Percentiles rank a stretch among this genome's conserved stretches.
These are phyloP conservation scores for Pichia nakasei DNA, from an alignment of 805 yeast species.

Conservation along the genomic window DNA sequence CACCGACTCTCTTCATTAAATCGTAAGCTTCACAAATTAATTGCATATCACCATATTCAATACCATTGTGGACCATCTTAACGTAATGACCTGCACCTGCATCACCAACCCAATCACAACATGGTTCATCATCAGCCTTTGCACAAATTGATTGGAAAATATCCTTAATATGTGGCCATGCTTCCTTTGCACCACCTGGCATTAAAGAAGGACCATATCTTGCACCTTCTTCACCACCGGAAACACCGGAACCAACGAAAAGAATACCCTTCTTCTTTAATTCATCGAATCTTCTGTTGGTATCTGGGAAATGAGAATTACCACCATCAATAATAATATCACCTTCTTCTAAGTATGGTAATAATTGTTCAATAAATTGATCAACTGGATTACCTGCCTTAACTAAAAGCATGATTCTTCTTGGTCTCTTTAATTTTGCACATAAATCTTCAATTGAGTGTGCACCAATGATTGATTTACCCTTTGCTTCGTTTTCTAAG, in stretches of 20 bases:
- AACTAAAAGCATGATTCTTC: conserved; percentile 88
- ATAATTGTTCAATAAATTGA: conserved; percentile 74
- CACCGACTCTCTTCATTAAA: conserved; percentile 88
- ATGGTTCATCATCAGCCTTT: conserved; percentile 96
- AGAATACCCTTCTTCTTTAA: conserved; percentile 78
- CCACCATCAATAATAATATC: conserved; percentile 99
- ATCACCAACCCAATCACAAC: conserved; percentile 99
- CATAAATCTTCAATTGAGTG: conserved; percentile 82
- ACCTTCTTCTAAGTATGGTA: conserved; percentile 89
- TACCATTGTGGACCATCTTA: conserved; percentile 99
- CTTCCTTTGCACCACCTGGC: conserved; percentile 98
- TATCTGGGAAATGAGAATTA: conserved; percentile 98
- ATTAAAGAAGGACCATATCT: conserved; percentile 97
- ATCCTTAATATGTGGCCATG: conserved; percentile 97
- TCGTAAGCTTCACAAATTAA: conserved; percentile 97
- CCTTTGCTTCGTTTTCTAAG: conserved; percentile 92
- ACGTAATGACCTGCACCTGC: conserved; percentile 99
- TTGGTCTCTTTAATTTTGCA: conserved; percentile 89
- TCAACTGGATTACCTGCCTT: conserved; percentile 97
- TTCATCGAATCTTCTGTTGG: conserved; percentile 93
- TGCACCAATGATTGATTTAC: conserved; percentile 92
- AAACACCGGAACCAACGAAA: conserved; percentile 98
- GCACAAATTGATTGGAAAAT: conserved; percentile 96
- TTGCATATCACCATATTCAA: conserved; percentile 99
- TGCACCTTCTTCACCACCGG: conserved; percentile 99